Percentiles rank a stretch among this genome's conserved stretches.
Conservation (phyloP, 768 basidiomycete species). For the Tricholoma furcatifolium region DNA sequence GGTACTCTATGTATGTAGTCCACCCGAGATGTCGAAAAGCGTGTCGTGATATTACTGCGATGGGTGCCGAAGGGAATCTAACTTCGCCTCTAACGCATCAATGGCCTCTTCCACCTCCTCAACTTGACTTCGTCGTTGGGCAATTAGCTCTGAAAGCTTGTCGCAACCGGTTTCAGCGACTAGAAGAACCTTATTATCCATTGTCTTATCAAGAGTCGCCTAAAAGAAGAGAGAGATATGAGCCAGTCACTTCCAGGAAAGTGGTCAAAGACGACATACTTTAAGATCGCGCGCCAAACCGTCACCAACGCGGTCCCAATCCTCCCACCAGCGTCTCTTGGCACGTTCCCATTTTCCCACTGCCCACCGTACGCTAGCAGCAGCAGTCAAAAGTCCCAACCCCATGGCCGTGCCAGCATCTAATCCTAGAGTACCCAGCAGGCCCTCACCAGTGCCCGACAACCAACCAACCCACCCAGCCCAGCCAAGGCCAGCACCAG, state of each 20-base stretch:
- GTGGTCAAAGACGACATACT: slow-evolving; percentile 34
- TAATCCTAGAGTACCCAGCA: slow-evolving; percentile 37
- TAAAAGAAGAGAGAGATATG: slow-evolving; percentile 22
- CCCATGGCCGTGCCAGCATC: slow-evolving; percentile 61
- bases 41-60: slow-evolving; percentile 2
- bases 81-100: slow-evolving; percentile 33
- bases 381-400: slow-evolving; percentile 50
- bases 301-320: slow-evolving; percentile 59
- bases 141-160: slow-evolving; percentile 39
- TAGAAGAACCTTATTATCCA: slow-evolving; percentile 51
- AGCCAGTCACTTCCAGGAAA: not conserved
- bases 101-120: slow-evolving; percentile 43
- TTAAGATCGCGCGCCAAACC: slow-evolving; percentile 65
- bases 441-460: slow-evolving; percentile 37
- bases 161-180: slow-evolving; percentile 51
- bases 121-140: slow-evolving; percentile 44
- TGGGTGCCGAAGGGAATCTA: slow-evolving; percentile 23
- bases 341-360: slow-evolving; percentile 68
- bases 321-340: slow-evolving; percentile 65
- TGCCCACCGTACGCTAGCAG: slow-evolving; percentile 57
- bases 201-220: slow-evolving; percentile 43
- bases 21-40: not conserved
- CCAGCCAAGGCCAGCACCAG: slow-evolving; percentile 58
- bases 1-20: not conserved
- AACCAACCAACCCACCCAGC: slow-evolving; percentile 56